Evolutionary conservation across 129 eudicot species (phyloP).

Genomic region (Arctium minus): DNA sequence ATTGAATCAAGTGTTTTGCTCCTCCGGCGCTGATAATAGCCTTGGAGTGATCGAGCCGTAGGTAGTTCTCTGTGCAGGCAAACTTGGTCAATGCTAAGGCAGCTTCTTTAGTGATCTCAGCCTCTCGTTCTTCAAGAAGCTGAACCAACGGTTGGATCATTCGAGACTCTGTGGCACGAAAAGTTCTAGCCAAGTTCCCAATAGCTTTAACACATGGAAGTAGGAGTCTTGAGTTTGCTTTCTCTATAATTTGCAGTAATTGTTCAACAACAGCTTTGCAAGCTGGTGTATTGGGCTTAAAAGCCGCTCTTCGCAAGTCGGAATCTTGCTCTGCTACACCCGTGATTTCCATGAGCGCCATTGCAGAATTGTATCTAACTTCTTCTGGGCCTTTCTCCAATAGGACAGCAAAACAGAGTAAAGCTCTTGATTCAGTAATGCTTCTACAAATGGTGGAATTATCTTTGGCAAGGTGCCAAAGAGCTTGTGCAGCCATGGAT

Average conservation of each 20-base stretch:
- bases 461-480: constrained; percentile 41
- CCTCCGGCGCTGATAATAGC: constrained; percentile 44
- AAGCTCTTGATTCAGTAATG: constrained; percentile 51
- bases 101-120: constrained; percentile 29
- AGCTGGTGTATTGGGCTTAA: constrained; percentile 41
- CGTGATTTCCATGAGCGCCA: constrained; percentile 53
- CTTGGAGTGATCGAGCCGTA: constrained; percentile 40
- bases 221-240: constrained; percentile 34
- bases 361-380: constrained; percentile 41
- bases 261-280: constrained; percentile 47
- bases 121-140: constrained; percentile 40
- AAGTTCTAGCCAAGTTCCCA: constrained; percentile 40
- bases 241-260: constrained; percentile 23
- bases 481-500: constrained; percentile 48
- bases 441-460: constrained; percentile 35
- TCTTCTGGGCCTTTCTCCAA: constrained; percentile 48
- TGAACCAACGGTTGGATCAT: constrained; percentile 41
- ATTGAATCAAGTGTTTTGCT: constrained; percentile 35
- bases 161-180: constrained; percentile 37
- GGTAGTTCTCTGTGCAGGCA: constrained; percentile 36
- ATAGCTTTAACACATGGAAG: constrained; percentile 37
- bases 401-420: constrained; percentile 45
- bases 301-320: constrained; percentile 40
- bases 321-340: constrained; percentile 43
- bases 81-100: constrained; percentile 25